Evolutionary conservation across 345 rosid species (phyloP).

Genomic region (Bruguiera sexangula): DNA sequence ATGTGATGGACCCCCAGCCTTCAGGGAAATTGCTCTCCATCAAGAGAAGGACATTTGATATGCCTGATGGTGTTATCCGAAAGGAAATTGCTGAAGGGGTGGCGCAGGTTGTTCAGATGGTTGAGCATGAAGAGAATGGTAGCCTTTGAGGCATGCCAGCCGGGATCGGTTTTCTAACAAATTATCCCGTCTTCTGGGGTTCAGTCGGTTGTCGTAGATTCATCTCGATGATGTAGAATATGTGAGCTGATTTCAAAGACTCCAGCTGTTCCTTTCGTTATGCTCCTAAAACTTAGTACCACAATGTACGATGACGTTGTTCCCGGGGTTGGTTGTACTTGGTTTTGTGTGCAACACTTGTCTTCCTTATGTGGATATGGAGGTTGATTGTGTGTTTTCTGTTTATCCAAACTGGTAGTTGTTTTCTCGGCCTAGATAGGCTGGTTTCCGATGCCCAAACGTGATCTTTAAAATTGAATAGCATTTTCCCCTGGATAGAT

Average conservation of each 20-base stretch:
- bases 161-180: neutral
- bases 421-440: too few relatives aligned
- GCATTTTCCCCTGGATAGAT: too few relatives aligned
- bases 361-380: too few relatives aligned
- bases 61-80: conserved; percentile 69
- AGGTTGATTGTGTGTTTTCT: too few relatives aligned
- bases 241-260: neutral
- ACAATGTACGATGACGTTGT: neutral
- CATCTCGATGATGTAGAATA: conserved; percentile 1
- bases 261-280: neutral
- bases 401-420: too few relatives aligned
- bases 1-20: conserved; percentile 86
- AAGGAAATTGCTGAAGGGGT: conserved; percentile 81
- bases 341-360: neutral
- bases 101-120: conserved; percentile 76
- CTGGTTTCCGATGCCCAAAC: too few relatives aligned
- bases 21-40: conserved; percentile 59
- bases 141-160: conserved; percentile 28
- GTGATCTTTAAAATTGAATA: too few relatives aligned
- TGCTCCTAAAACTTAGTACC: neutral
- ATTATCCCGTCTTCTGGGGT: neutral
- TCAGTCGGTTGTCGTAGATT: neutral
- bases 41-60: conserved; percentile 79
- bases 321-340: neutral
- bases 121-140: conserved; percentile 47